A percentile compares a stretch with the other conserved stretches of the same genome.
phyloP scores from a whole-genome alignment of 2,329 filamentous ascomycete genomes.

The Penicillium sp. region DNA sequence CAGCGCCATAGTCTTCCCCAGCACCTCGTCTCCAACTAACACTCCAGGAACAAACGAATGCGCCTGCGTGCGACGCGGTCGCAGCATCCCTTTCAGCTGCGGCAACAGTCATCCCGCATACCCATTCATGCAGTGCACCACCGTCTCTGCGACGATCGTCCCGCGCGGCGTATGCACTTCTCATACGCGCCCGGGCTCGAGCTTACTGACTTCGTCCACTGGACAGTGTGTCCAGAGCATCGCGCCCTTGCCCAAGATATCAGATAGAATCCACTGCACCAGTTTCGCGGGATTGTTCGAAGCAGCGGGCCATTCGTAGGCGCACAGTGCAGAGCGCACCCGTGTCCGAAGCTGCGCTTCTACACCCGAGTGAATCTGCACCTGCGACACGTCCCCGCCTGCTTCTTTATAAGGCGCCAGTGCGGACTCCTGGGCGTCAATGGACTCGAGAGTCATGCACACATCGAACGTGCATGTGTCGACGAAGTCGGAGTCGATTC shows the following conservation, averaged over 20 bases:
- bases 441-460: neutral
- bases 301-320: conserved; percentile 7
- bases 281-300: conserved; percentile 11
- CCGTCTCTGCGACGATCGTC: neutral
- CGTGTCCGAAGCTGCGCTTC: conserved; percentile 1
- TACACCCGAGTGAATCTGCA: conserved; percentile 4
- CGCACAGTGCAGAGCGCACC: neutral
- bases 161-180: conserved; percentile 6
- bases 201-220: neutral
- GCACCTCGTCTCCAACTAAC: neutral
- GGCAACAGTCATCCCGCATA: conserved; percentile 6
- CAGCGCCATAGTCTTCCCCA: conserved; percentile 8
- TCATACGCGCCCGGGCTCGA: neutral
- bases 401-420: conserved; percentile 4
- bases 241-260: conserved; percentile 6
- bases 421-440: neutral
- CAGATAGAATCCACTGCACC: conserved; percentile 10
- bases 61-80: conserved; percentile 8
- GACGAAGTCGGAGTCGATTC: conserved; percentile 2
- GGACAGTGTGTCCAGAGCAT: conserved; percentile 11
- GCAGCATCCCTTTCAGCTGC: neutral
- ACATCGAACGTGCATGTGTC: conserved; percentile 6
- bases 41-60: conserved; percentile 2
- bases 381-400: conserved; percentile 4
- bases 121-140: conserved; percentile 9